phyloP scores from a whole-genome alignment of 192 early-diverging fungal genomes.

The Pilobolus umbonatus region DNA sequence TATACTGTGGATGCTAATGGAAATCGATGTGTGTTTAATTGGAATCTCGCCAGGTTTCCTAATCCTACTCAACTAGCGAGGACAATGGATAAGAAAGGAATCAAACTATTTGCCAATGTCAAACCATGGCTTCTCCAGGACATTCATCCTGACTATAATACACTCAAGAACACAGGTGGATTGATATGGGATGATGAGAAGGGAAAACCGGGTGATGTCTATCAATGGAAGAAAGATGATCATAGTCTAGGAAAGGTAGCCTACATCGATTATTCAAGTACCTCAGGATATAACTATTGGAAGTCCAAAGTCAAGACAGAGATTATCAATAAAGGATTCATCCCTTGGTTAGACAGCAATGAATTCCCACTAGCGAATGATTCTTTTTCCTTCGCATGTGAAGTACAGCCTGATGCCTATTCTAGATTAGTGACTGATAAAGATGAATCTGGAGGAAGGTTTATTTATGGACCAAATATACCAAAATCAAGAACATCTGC shows the following conservation, averaged over 20 bases:
- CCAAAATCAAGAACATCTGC: not conserved
- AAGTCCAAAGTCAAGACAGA: slow-evolving; percentile 38
- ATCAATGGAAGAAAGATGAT: slow-evolving; percentile 49
- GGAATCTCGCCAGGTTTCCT: slow-evolving; percentile 52
- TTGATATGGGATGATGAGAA: slow-evolving; percentile 35
- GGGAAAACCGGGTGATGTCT: slow-evolving; percentile 28
- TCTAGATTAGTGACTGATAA: not conserved
- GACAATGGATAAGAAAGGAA: slow-evolving; percentile 35
- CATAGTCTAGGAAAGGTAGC: slow-evolving; percentile 39
- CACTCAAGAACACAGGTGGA: slow-evolving; percentile 30
- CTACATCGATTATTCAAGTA: slow-evolving; percentile 55
- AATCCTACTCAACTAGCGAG: slow-evolving; percentile 40
- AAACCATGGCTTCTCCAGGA: slow-evolving; percentile 54
- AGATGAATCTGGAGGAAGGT: not conserved
- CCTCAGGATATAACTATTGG: slow-evolving; percentile 46
- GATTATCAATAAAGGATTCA: slow-evolving; percentile 46
- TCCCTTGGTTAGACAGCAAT: slow-evolving; percentile 62
- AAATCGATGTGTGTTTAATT: slow-evolving; percentile 57
- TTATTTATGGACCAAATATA: not conserved
- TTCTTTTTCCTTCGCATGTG: slow-evolving; percentile 40
- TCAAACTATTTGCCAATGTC: slow-evolving; percentile 53
- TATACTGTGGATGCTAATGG: slow-evolving; percentile 45
- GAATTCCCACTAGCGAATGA: slow-evolving; percentile 32
- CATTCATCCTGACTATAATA: slow-evolving; percentile 46
- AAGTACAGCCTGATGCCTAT: slow-evolving; percentile 20